These are phyloP conservation scores for Alternaria alternata DNA, from an alignment of 2,329 filamentous ascomycete species.

Conservation along the genomic window DNA sequence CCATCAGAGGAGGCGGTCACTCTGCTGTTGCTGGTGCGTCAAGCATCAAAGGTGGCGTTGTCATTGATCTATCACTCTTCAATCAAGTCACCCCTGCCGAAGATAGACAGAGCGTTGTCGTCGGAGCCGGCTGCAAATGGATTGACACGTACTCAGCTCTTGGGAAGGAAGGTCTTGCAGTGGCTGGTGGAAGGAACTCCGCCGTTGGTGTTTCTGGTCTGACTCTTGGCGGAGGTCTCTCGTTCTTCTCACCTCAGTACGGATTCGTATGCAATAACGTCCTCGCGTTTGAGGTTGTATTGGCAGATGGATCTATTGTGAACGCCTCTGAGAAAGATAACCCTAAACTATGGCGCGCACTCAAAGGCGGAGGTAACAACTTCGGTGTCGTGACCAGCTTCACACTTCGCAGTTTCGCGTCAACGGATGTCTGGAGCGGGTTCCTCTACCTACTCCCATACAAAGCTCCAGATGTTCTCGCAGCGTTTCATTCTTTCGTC, in stretches of 20 bases:
- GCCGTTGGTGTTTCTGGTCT: conserved; percentile 44
- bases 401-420: conserved; percentile 26
- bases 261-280: conserved; percentile 47
- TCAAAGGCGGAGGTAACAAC: conserved; percentile 50
- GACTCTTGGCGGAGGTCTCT: conserved; percentile 48
- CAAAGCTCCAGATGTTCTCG: conserved; percentile 18
- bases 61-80: conserved; percentile 30
- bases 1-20: conserved; percentile 61
- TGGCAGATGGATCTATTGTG: conserved; percentile 46
- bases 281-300: conserved; percentile 46
- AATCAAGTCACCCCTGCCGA: conserved; percentile 14
- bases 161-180: conserved; percentile 25
- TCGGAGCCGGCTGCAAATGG: conserved; percentile 34
- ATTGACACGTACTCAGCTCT: conserved; percentile 24
- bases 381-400: conserved; percentile 50
- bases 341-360: conserved; percentile 40
- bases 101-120: conserved; percentile 16
- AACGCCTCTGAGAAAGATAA: conserved; percentile 39
- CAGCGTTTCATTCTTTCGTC: conserved; percentile 19
- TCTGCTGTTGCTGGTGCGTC: conserved; percentile 28
- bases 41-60: conserved; percentile 29
- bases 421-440: conserved; percentile 47
- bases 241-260: conserved; percentile 42
- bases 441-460: conserved; percentile 26
- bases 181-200: conserved; percentile 34